Evolutionary conservation across 2,329 filamentous ascomycete genomes (phyloP).

Genomic region (Xylariaceae sp.): DNA sequence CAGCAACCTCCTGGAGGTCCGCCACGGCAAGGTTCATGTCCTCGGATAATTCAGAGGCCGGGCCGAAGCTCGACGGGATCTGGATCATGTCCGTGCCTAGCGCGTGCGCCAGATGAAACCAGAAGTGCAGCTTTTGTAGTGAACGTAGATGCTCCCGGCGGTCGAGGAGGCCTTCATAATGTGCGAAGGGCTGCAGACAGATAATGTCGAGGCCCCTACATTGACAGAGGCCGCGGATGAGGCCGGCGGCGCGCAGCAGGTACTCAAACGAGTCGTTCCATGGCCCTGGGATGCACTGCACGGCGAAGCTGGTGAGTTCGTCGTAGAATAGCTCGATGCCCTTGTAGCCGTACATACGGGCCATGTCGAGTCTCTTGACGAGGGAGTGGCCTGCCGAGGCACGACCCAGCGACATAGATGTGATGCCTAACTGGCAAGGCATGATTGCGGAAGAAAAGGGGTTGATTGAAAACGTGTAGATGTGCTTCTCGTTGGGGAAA

Average conservation of each 20-base stretch:
- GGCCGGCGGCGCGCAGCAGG: slow-evolving; percentile 52
- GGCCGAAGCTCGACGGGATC: slow-evolving; percentile 67
- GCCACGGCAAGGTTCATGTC: slow-evolving; percentile 51
- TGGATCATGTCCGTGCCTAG: slow-evolving; percentile 67
- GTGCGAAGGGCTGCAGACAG: slow-evolving; percentile 69
- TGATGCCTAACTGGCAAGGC: slow-evolving; percentile 60
- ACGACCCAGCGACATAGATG: slow-evolving; percentile 71
- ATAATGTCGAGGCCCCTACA: slow-evolving; percentile 53
- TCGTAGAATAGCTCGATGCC: slow-evolving; percentile 76
- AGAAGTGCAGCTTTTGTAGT: slow-evolving; percentile 59
- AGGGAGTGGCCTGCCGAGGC: slow-evolving; percentile 63
- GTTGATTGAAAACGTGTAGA: background rate
- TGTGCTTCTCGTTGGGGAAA: background rate
- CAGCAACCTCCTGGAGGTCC: slow-evolving; percentile 61
- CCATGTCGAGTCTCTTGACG: slow-evolving; percentile 62
- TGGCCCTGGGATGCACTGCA: slow-evolving; percentile 34
- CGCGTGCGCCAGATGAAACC: slow-evolving; percentile 61
- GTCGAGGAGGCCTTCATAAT: slow-evolving; percentile 70
- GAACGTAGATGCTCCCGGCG: slow-evolving; percentile 51
- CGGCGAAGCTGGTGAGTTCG: slow-evolving; percentile 60
- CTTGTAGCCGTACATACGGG: slow-evolving; percentile 57
- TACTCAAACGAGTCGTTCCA: too few relatives aligned
- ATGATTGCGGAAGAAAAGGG: slow-evolving; percentile 30
- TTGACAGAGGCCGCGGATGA: slow-evolving; percentile 53
- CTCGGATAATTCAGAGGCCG: slow-evolving; percentile 39